Evolutionary conservation across 371 early-diverging fungal genomes (phyloP).

Genomic region (Lichtheimia corymbifera): DNA sequence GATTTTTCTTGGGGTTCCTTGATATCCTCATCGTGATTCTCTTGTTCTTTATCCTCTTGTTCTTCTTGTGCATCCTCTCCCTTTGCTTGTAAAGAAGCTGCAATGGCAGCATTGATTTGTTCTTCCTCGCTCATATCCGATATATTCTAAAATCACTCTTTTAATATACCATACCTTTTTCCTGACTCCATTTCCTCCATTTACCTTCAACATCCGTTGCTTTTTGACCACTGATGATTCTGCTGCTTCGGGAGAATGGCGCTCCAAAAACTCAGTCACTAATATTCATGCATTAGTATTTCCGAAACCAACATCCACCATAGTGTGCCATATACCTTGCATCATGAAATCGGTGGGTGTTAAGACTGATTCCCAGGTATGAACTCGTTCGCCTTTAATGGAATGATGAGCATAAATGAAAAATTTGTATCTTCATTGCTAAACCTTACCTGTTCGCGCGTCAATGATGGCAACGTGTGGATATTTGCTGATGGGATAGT

Average conservation of each 20-base stretch:
- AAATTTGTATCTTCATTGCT: slow-evolving; percentile 12
- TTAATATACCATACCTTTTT: not conserved
- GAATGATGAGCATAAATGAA: not conserved
- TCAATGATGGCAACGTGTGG: slow-evolving; percentile 92
- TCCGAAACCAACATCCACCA: not conserved
- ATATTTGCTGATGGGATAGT: slow-evolving; percentile 69
- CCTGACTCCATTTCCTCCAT: not conserved
- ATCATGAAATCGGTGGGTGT: slow-evolving; percentile 66
- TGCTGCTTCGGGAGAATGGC: slow-evolving; percentile 24
- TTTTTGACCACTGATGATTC: slow-evolving; percentile 23
- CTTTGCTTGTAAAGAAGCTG: slow-evolving; percentile 61
- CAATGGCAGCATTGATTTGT: slow-evolving; percentile 81
- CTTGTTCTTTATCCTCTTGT: slow-evolving; percentile 12
- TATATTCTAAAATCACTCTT: slow-evolving; percentile 20
- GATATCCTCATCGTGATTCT: slow-evolving; percentile 18
- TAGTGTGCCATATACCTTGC: slow-evolving; percentile 55
- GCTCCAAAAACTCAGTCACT: slow-evolving; percentile 54
- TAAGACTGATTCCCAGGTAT: slow-evolving; percentile 60
- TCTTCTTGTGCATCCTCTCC: slow-evolving; percentile 16
- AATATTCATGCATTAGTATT: not conserved
- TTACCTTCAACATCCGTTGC: slow-evolving; percentile 32
- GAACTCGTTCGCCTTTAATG: slow-evolving; percentile 66
- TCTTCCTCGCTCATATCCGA: slow-evolving; percentile 92
- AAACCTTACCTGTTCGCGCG: slow-evolving; percentile 78
- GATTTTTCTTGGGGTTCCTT: slow-evolving; percentile 26